These are phyloP conservation scores for Rugonectria rugulosa DNA, from an alignment of 2,329 filamentous ascomycete species.

Conservation along the genomic window DNA sequence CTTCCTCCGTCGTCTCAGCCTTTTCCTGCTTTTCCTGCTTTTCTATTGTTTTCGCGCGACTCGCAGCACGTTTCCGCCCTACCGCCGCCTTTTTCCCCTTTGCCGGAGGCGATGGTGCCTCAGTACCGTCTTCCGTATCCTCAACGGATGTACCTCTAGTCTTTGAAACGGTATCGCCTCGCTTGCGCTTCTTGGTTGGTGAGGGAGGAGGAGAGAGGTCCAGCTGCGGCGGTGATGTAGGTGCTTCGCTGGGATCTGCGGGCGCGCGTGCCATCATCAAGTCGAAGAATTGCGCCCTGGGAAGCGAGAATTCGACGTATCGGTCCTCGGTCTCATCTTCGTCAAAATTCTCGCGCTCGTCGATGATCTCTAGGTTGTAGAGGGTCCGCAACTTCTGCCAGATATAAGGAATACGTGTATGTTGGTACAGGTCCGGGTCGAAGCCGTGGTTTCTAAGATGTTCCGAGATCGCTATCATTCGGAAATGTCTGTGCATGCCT, in stretches of 20 bases:
- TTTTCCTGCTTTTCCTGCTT: conserved; percentile 32
- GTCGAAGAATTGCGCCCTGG: conserved; percentile 54
- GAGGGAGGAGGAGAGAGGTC: conserved; percentile 48
- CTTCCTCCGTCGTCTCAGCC: conserved; percentile 45
- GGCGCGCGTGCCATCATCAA: conserved; percentile 55
- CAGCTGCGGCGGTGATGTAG: conserved; percentile 55
- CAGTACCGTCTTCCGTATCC: conserved; percentile 56
- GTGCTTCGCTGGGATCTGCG: conserved; percentile 56
- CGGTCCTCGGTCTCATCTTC: conserved; percentile 65
- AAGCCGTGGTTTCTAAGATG: conserved; percentile 82
- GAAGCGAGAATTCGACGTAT: conserved; percentile 73
- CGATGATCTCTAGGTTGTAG: conserved; percentile 86
- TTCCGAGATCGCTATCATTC: conserved; percentile 86
- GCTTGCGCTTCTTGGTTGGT: conserved; percentile 54
- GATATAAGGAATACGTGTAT: conserved; percentile 89
- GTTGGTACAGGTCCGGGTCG: conserved; percentile 71
- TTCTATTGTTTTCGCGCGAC: conserved; percentile 50
- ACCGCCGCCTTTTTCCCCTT: conserved; percentile 53
- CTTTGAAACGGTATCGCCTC: conserved; percentile 48
- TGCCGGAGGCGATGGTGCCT: conserved; percentile 44
- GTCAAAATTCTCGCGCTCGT: conserved; percentile 80
- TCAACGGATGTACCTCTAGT: conserved; percentile 55
- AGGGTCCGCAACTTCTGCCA: conserved; percentile 86
- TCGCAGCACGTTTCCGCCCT: conserved; percentile 53
- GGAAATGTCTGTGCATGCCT: conserved; percentile 95